Evolutionary conservation across 2,329 filamentous ascomycete species (phyloP).

Genomic region (Ophiosphaerella herpotricha): DNA sequence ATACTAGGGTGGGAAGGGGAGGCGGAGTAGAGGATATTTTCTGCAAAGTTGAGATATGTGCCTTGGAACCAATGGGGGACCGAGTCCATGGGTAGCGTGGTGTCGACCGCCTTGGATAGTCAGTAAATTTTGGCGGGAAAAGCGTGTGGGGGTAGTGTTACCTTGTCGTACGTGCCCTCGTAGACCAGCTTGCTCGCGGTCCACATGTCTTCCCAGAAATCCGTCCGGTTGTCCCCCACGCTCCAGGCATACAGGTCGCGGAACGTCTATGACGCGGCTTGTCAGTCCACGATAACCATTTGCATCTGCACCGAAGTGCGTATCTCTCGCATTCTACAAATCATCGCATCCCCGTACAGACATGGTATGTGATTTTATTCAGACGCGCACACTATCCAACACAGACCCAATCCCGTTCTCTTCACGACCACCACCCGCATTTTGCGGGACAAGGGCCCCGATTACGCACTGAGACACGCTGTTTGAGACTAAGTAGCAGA

Average conservation of each 20-base stretch:
- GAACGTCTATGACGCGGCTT: slow-evolving; percentile 58
- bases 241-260: slow-evolving; percentile 73
- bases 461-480: no score
- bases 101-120: slow-evolving; percentile 63
- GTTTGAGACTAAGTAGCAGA: background rate
- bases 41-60: slow-evolving; percentile 74
- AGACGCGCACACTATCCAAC: no score
- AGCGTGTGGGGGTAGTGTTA: slow-evolving; percentile 1
- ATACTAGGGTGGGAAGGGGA: slow-evolving; percentile 50
- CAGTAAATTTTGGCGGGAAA: background rate
- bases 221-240: slow-evolving; percentile 57
- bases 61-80: slow-evolving; percentile 80
- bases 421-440: no score
- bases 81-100: slow-evolving; percentile 68
- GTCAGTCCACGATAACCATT: no score
- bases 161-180: slow-evolving; percentile 34
- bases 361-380: no score
- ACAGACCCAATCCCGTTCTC: no score
- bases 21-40: slow-evolving; percentile 73
- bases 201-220: slow-evolving; percentile 48
- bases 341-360: no score
- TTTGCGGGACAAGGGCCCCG: no score
- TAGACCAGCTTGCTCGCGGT: slow-evolving; percentile 32
- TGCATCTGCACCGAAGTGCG: no score
- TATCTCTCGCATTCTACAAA: no score